These are phyloP conservation scores for Cryptococcus sp. DNA, from an alignment of 1,284 basidiomycete genomes.

Conservation along the genomic window DNA sequence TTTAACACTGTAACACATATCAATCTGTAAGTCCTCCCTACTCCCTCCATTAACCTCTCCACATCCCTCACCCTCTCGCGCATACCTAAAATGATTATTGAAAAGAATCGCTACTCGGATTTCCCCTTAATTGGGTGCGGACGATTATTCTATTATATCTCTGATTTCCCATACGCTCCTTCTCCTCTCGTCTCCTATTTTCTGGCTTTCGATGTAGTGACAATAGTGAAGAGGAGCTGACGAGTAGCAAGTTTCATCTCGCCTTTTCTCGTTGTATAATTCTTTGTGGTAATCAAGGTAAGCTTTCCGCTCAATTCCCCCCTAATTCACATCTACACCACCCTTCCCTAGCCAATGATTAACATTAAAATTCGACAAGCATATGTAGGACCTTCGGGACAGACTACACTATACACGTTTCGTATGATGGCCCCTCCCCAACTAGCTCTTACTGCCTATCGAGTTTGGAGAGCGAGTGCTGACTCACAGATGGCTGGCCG, in stretches of 20 bases:
- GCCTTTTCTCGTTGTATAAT: no score
- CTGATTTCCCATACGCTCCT: conserved; percentile 32
- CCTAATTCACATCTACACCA: no score
- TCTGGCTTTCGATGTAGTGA: no score
- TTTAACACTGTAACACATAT: no score
- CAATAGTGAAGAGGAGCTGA: no score
- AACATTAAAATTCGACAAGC: conserved; percentile 41
- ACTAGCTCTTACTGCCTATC: no score
- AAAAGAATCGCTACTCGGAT: conserved; percentile 48
- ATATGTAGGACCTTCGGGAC: conserved; percentile 47
- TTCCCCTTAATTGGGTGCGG: conserved; percentile 26
- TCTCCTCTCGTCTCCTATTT: background rate
- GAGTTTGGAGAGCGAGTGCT: no score
- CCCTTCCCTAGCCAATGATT: conserved; percentile 30
- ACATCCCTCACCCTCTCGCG: background rate
- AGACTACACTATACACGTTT: conserved; percentile 35
- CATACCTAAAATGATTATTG: background rate
- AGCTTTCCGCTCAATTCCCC: conserved; percentile 1
- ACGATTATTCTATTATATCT: conserved; percentile 47
- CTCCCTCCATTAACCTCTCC: background rate
- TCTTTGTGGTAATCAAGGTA: background rate
- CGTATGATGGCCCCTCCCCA: conserved; percentile 30
- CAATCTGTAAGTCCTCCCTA: no score
- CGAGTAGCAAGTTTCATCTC: no score
- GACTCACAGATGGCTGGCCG: no score